phyloP scores from a whole-genome alignment of 2,329 filamentous ascomycete genomes.

The Epichloe baconii region DNA sequence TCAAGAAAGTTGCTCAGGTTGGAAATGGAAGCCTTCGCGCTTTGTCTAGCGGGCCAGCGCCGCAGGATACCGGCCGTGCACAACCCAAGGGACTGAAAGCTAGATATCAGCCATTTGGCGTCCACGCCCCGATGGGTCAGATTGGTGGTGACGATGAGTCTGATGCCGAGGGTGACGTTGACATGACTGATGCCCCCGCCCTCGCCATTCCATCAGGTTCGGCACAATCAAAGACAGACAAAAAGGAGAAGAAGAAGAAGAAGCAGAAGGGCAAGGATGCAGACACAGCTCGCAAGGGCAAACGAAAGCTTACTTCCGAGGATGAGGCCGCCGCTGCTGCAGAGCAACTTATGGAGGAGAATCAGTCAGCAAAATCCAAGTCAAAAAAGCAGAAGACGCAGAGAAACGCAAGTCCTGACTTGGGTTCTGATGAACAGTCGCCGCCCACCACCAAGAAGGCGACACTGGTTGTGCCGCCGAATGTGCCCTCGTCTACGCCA shows the following conservation, averaged over 20 bases:
- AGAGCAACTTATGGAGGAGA: constrained; percentile 23
- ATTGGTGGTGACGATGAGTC: constrained; percentile 29
- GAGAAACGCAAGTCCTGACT: constrained; percentile 20
- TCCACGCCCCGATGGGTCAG: constrained; percentile 20
- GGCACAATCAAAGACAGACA: constrained; percentile 11
- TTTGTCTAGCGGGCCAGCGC: constrained; percentile 26
- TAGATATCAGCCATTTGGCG: constrained; percentile 55
- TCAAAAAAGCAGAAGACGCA: constrained; percentile 27
- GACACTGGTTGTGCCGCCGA: constrained; percentile 21
- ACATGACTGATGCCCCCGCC: constrained; percentile 30
- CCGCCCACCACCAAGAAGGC: constrained; percentile 16
- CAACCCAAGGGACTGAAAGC: constrained; percentile 57
- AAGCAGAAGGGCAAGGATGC: constrained; percentile 6
- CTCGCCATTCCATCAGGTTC: constrained; percentile 9
- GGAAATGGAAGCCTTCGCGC: constrained; percentile 18
- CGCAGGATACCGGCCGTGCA: constrained; percentile 40
- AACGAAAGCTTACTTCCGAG: constrained; percentile 25
- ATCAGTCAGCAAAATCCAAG: constrained; percentile 24
- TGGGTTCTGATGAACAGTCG: constrained; percentile 19
- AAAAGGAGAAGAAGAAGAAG: constrained; percentile 13
- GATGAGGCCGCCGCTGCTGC: constrained; percentile 24
- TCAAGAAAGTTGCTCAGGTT: constrained; percentile 50
- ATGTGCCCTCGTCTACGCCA: constrained; percentile 12
- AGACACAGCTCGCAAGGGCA: constrained; percentile 19
- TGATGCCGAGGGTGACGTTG: constrained; percentile 30